Evolutionary conservation across 306 rosid species (phyloP), one percentile per base, ranked within the genome.

Genomic region (Medicago arabica): DNA sequence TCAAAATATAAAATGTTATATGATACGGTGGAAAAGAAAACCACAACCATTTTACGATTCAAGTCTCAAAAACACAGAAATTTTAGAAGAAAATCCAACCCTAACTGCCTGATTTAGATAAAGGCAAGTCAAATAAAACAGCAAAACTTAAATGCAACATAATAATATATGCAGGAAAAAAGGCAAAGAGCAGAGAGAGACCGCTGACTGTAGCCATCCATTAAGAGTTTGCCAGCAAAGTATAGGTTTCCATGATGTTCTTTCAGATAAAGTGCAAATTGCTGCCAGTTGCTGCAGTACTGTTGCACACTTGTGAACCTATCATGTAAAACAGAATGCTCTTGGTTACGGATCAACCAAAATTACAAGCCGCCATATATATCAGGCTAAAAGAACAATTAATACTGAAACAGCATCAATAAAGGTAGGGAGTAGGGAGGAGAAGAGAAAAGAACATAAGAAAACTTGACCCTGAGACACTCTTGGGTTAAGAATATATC

Each of bases 261-360:
- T 84, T 86, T 88, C 97, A 4, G 96, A 87, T 81, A 94, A 72
- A 78, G 86, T 92, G 88, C 98, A 92, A 38, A 90, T 73, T 74
- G 96, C 96, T 36, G 98, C 96, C 82, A 94, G 85, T 74, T 91
- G 97, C 83, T 94, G 98, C 85, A 94, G 84, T 82, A 94, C 85
- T 75, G 98, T 91, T 31, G 98, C 97, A 84, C 98, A 91, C 84
- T 94, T 94, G 86, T 94, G 98, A 83, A 94, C 98, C 98, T 94
- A 86, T 38, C 65, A 71, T 36, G 60, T 61, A 71, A 64, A 40
- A 69, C 68, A 69, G 13, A 67, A 72, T 54, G 77, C 12, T 46
- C 61, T 69, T 57, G 66, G 77, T n/a, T 51, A 28, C 58, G 71
- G 64, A 49, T 64, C 69, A 75, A 71, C 39, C 72, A 66, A 80